A percentile compares a stretch with the other conserved stretches of the same genome.
phyloP scores from a whole-genome alignment of 1,284 basidiomycete genomes.

The Coniferiporia sulphurascens region DNA sequence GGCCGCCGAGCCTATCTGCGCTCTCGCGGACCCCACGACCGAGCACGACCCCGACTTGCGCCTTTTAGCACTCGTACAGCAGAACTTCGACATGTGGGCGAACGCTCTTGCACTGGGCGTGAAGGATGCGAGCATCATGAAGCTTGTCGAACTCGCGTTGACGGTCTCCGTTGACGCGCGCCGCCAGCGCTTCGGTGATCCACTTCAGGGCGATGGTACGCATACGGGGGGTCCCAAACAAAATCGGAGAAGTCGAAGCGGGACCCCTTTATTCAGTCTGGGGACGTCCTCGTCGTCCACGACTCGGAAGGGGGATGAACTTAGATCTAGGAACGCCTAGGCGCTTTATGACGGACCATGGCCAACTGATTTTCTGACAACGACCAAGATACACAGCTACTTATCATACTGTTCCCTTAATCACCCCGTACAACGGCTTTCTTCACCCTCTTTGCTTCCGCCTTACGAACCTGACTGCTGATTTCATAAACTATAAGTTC shows the following conservation, averaged over 20 bases:
- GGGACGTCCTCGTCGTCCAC: neutral
- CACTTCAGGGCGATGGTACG: neutral
- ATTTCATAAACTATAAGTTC: neutral
- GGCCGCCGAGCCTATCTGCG: conserved; percentile 4
- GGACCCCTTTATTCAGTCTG: neutral
- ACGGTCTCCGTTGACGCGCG: neutral
- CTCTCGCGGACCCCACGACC: neutral
- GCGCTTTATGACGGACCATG: neutral
- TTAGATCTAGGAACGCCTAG: neutral
- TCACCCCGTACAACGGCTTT: neutral
- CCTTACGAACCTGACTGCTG: neutral
- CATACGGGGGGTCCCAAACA: neutral
- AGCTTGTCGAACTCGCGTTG: conserved; percentile 6
- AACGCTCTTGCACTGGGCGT: conserved; percentile 8
- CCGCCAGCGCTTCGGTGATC: conserved; percentile 5
- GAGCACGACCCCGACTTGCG: conserved; percentile 1
- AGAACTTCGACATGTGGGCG: conserved; percentile 10
- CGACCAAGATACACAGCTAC: neutral
- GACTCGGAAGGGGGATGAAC: neutral
- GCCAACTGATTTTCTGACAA: neutral
- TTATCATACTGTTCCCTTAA: neutral
- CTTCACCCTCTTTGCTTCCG: neutral
- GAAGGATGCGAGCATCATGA: neutral
- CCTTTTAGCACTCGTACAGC: conserved; percentile 2
- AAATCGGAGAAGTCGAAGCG: neutral